Percentiles rank a stretch among this genome's conserved stretches.
Evolutionary conservation across 1,284 basidiomycete genomes (phyloP).

Genomic region (Trichosporon asahii): DNA sequence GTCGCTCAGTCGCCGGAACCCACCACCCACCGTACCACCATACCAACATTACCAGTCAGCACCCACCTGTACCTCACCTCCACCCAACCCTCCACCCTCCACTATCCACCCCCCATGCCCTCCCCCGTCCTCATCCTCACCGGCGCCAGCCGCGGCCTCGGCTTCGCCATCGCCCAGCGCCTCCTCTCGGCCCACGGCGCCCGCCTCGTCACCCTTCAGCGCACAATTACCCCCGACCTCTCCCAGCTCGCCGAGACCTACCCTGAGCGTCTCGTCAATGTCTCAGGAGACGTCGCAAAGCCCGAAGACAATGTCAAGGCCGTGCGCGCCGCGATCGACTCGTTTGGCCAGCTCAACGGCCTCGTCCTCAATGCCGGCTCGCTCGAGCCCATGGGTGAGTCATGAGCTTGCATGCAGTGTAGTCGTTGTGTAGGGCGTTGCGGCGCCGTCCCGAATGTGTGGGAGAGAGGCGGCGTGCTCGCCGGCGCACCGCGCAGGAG

Average conservation of each 20-base stretch:
- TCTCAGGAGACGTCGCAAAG: constrained; percentile 53
- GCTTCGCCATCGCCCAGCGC: constrained; percentile 52
- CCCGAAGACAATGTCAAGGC: constrained; percentile 40
- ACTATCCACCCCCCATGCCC: too few species aligned
- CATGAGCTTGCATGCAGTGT: too few species aligned
- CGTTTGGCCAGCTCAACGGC: constrained; percentile 54
- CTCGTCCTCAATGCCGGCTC: constrained; percentile 57
- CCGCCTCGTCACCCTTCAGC: constrained; percentile 55
- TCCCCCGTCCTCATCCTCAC: constrained; percentile 46
- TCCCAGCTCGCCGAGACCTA: constrained; percentile 38
- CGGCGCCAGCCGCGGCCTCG: constrained; percentile 54
- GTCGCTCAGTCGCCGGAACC: background rate
- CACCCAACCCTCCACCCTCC: background rate
- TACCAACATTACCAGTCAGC: background rate
- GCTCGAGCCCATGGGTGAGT: constrained; percentile 48
- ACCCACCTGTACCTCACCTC: background rate
- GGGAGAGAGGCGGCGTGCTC: background rate
- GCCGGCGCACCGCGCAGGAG: background rate
- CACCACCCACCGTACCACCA: background rate
- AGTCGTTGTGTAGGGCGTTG: background rate
- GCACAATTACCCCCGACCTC: constrained; percentile 53
- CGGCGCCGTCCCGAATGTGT: background rate
- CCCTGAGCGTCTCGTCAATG: constrained; percentile 31
- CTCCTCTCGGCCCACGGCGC: constrained; percentile 50
- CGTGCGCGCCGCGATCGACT: constrained; percentile 48